Base-by-base conservation (phyloP, 306 rosid species). In the Begonia fuchsioides region DNA sequence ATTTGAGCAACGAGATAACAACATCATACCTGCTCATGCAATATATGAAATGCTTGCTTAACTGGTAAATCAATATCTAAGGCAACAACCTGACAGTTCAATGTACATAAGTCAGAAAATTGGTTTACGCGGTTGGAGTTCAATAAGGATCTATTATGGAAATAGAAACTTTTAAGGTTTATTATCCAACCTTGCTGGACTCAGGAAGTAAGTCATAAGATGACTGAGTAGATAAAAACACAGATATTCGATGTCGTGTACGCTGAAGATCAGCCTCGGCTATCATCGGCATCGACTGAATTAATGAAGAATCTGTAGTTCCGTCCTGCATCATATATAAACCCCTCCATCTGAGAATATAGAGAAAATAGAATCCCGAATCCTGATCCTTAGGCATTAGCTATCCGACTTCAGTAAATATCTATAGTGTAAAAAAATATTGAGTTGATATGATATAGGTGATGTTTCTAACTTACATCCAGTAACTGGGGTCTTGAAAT, bases 121-220 rank as follows among this genome's bases (percentile, higher is more conserved):
- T 26, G 32, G 32, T 26, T 26, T 2, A 0, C n/a, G 6, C 32
- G 3, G 32, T 26, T 32, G 50, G 38, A 40, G 48, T 55, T 59
- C 48, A n/a, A 50, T 15, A 39, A 18, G 10, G 14, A 44, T 41
- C 14, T 57, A 50, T 16, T 55, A 38, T 17, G 16, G 39, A 17
- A 13, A 15, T 57, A 56, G 62, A 13, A 32, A 41, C 59, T 72
- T 63, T 45, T n/a, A n/a, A 52, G 62, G 56, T 10, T 5, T 41
- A 64, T 68, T 58, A 72, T 76, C 98, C 74, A 90, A 92, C 98
- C 98, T 92, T 92, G 87, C 98, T 94, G 66, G 96, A 85, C 93
- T 92, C 96, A 0, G 98, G 98, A 60, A 92, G 94, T 69, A 92
- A 69, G 71, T 92, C 98, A 63, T 85, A 92, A 59, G 71, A 82